Base-by-base conservation (phyloP, 1,139 yeast species). In the Yamadazyma sp. region DNA sequence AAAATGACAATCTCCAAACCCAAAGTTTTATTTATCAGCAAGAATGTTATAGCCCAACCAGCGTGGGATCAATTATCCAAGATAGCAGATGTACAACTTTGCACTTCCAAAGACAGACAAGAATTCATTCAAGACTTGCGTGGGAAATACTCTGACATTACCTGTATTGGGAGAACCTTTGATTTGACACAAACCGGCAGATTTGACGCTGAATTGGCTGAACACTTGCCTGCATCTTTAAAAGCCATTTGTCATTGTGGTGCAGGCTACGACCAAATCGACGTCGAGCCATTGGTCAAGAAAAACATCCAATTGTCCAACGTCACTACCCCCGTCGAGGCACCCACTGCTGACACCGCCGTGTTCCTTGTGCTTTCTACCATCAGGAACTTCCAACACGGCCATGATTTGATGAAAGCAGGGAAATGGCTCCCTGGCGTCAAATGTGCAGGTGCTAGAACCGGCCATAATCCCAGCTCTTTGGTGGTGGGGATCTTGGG, bases 201-300 rank as follows among this genome's bases (percentile, higher is more conserved):
- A 41, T 79, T 89, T 53, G 96, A 89, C 57, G 78, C 73, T 38
- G 95, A 87, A 51, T 61, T 91, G 49, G 75, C 83, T 16, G 53
- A 61, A 10, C 60, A 61, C 25, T 66, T 92, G 41, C 95, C 96
- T 3, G 47, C 69, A 1, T 57, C 81, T 0, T 73, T 91, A 22
- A 77, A 79, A 52, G 74, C 80, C 11, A 70, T 92, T 16, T 73
- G 86, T 51, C 95, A 88, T 62, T 74, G 79, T 51, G 97, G 98
- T 41, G 98, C 98, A 1, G 98, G 98, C 5, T 92, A 92, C 60
- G 98, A 92, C 58, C 91, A 83, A 59, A 69, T 84, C 33, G 88
- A 83, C 51, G 77, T 80, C 2, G 66, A 63, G 17, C 72, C 78
- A 14, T 71, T 76, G 50, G 66, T 75, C 11, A 63, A 59, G 36